Conservation (phyloP, 805 yeast species). For the Yarrowia divulgata region DNA sequence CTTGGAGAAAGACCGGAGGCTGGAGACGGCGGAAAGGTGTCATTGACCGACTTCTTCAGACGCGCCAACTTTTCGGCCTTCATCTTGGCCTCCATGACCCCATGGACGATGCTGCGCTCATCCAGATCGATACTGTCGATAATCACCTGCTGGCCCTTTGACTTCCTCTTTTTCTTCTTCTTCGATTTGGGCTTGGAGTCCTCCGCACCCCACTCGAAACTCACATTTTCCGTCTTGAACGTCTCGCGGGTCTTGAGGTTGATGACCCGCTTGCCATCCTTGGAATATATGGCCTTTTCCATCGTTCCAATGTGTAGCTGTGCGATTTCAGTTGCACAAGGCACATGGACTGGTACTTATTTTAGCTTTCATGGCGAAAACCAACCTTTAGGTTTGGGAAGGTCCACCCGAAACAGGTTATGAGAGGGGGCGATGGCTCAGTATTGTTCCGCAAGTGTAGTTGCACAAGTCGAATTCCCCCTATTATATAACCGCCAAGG, state of each 20-base stretch:
- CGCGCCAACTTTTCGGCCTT: constrained; percentile 22
- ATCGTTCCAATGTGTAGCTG: constrained; percentile 27
- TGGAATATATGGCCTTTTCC: constrained; percentile 38
- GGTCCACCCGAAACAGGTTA: constrained; percentile 23
- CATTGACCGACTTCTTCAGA: constrained; percentile 5
- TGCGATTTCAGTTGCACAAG: constrained; percentile 13
- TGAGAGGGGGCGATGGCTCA: not conserved
- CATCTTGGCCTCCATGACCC: constrained; percentile 33
- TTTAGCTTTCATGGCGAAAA: constrained; percentile 34
- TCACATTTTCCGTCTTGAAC: constrained; percentile 36
- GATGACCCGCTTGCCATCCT: constrained; percentile 37
- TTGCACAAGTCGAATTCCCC: too few relatives aligned
- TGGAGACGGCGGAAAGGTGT: constrained; percentile 20
- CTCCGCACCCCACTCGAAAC: constrained; percentile 28
- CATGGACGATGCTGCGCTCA: constrained; percentile 27
- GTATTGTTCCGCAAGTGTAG: too few relatives aligned
- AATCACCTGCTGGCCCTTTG: constrained; percentile 42
- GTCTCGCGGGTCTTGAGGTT: constrained; percentile 38
- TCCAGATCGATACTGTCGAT: constrained; percentile 25
- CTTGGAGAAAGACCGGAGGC: constrained; percentile 54
- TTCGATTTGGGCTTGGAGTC: constrained; percentile 32
- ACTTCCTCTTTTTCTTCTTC: constrained; percentile 52
- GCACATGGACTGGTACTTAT: constrained; percentile 4
- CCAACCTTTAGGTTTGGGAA: constrained; percentile 13
- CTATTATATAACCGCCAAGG: not conserved